These are phyloP conservation scores for Ogataea neopini DNA, from an alignment of 805 yeast species.

Conservation along the genomic window DNA sequence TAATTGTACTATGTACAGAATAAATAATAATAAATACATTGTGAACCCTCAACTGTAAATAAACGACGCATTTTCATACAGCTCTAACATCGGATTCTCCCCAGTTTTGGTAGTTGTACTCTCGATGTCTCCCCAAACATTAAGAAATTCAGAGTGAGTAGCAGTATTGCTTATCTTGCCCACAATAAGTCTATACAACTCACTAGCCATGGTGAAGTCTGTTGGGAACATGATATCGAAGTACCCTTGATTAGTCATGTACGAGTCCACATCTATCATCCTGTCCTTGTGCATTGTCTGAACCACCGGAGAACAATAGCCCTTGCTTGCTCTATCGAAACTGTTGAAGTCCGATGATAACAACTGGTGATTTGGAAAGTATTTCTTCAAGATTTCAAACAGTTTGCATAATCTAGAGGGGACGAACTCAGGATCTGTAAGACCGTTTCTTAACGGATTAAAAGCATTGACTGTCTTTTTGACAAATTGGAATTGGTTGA, in stretches of 20 bases:
- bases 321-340: conserved; percentile 50
- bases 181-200: conserved; percentile 61
- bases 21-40: conserved; percentile 4
- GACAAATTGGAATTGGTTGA: conserved; percentile 47
- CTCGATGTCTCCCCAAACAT: conserved; percentile 69
- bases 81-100: conserved; percentile 80
- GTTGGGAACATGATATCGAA: conserved; percentile 89
- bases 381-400: conserved; percentile 57
- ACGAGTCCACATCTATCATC: conserved; percentile 70
- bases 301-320: conserved; percentile 75
- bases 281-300: conserved; percentile 69
- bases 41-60: conserved; percentile 42
- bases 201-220: conserved; percentile 62
- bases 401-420: conserved; percentile 76
- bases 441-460: conserved; percentile 65
- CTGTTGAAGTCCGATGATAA: conserved; percentile 67
- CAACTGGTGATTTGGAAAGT: conserved; percentile 77
- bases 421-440: conserved; percentile 73
- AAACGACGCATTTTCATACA: conserved; percentile 75
- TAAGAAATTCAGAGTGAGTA: conserved; percentile 64
- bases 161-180: conserved; percentile 57
- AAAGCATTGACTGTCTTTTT: conserved; percentile 48
- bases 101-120: conserved; percentile 72
- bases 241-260: conserved; percentile 82
- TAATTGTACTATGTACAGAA: conserved; percentile 2